Percentiles rank a stretch among this genome's conserved stretches.
Conservation (phyloP, 305 asterid genomes). For the Solanum chacoense region DNA sequence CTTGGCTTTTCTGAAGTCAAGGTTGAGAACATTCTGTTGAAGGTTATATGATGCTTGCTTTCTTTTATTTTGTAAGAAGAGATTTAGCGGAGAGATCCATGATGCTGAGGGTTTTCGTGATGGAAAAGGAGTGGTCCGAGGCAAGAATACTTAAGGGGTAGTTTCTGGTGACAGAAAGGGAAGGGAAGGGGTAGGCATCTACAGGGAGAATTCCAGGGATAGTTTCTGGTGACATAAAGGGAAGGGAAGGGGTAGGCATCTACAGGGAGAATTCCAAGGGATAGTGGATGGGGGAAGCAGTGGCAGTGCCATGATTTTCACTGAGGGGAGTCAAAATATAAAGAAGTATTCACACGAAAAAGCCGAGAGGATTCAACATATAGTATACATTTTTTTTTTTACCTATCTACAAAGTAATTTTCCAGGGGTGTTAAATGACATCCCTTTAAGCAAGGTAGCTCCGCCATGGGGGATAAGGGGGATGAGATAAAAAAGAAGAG, state of each 20-base stretch:
- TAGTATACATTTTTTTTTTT: background rate
- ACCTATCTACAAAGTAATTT: background rate
- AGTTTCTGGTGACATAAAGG: background rate
- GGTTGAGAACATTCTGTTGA: background rate
- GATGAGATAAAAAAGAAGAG: background rate
- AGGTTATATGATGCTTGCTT: background rate
- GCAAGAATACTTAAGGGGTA: background rate
- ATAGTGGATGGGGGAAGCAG: background rate
- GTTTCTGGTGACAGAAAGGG: background rate
- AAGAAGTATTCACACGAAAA: background rate
- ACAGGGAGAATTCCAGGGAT: background rate
- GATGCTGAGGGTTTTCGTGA: background rate
- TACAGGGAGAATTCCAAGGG: background rate
- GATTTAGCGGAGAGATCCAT: background rate
- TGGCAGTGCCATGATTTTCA: background rate
- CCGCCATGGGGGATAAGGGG: background rate
- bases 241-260: background rate
- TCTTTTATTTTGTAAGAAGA: background rate
- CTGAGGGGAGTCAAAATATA: background rate
- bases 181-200: background rate
- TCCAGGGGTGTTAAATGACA: background rate
- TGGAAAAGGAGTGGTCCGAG: background rate
- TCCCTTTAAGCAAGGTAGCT: background rate
- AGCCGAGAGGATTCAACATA: background rate
- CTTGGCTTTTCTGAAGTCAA: background rate